Evolutionary conservation across 257 asterid species (phyloP).

Genomic region (Rehmannia glutinosa): DNA sequence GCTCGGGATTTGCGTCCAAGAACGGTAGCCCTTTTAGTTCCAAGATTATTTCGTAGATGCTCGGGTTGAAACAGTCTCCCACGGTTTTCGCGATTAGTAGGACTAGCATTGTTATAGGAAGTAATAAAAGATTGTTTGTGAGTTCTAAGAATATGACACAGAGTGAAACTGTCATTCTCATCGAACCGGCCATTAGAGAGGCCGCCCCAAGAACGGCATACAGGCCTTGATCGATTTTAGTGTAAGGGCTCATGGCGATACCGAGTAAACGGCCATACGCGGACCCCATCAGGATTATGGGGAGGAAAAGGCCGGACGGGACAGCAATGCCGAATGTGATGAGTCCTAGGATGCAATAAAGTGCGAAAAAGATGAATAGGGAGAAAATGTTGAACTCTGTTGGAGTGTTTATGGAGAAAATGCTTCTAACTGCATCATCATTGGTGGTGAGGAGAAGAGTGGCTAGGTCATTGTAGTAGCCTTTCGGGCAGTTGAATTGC

Average conservation of each 20-base stretch:
- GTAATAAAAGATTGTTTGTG: conserved; percentile 83
- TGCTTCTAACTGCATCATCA: conserved; percentile 69
- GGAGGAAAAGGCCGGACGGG: conserved; percentile 93
- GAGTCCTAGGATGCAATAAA: conserved; percentile 70
- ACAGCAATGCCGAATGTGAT: conserved; percentile 90
- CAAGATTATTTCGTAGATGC: conserved; percentile 82
- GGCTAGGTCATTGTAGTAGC: conserved; percentile 81
- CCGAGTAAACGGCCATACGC: conserved; percentile 86
- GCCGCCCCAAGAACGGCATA: conserved; percentile 93
- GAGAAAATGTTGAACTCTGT: conserved; percentile 46
- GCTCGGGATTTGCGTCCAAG: conserved; percentile 85
- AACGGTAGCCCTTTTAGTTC: conserved; percentile 90
- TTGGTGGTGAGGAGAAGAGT: conserved; percentile 79
- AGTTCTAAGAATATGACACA: conserved; percentile 95
- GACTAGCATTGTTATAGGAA: conserved; percentile 85
- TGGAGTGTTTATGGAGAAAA: conserved; percentile 75
- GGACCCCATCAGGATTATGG: conserved; percentile 84
- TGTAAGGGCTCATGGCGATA: conserved; percentile 67
- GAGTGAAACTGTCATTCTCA: conserved; percentile 91
- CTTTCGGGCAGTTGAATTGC: conserved; percentile 86
- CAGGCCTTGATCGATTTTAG: conserved; percentile 73
- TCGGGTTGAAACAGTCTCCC: conserved; percentile 92
- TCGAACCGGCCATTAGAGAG: conserved; percentile 92
- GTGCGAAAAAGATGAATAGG: conserved; percentile 60
- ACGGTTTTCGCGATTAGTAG: conserved; percentile 77